Evolutionary conservation across 768 basidiomycete genomes (phyloP).

Genomic region (Suillus occidentalis): DNA sequence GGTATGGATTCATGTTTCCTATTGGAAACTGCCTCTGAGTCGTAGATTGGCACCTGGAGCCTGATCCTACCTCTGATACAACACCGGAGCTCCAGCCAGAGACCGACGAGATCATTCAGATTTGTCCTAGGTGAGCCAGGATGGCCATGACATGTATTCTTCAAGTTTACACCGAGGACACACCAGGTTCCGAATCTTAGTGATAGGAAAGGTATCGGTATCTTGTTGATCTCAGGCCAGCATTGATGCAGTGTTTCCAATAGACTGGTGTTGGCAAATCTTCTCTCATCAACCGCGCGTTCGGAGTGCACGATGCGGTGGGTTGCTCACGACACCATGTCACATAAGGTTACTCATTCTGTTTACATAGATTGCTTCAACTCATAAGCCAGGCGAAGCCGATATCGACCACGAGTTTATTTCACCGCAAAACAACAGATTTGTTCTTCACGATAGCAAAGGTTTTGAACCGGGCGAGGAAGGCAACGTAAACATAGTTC

Average conservation of each 20-base stretch:
- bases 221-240: neutral
- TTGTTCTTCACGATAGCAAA: neutral
- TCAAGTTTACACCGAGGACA: neutral
- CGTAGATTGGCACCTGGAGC: neutral
- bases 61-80: neutral
- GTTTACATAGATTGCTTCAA: neutral
- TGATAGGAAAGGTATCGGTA: neutral
- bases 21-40: neutral
- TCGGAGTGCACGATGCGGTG: neutral
- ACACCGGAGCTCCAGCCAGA: neutral
- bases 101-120: neutral
- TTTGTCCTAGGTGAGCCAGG: neutral
- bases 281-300: neutral
- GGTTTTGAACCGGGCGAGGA: neutral
- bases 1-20: neutral
- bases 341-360: neutral
- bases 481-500: neutral
- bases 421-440: neutral
- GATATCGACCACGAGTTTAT: neutral
- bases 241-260: neutral
- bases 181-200: neutral
- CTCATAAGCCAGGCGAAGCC: neutral
- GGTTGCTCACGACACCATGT: neutral
- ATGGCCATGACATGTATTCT: neutral
- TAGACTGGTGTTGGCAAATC: neutral